These are phyloP conservation scores for Nemania sp. DNA, from an alignment of 2,329 filamentous ascomycete species.

Conservation along the genomic window DNA sequence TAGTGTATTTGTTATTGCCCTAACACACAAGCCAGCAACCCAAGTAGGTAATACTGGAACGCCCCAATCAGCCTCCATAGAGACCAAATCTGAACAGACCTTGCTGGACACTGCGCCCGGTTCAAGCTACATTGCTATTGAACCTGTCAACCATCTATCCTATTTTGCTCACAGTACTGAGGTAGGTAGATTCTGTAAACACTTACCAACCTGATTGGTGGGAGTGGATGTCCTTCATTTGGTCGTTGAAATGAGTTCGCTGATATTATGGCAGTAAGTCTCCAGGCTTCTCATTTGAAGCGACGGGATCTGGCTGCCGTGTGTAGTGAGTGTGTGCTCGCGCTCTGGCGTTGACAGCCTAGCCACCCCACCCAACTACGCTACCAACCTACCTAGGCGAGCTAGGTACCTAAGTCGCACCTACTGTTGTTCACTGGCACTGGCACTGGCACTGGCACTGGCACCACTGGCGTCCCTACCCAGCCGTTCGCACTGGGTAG, in stretches of 20 bases:
- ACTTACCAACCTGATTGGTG: neutral
- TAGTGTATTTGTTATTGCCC: too few relatives aligned
- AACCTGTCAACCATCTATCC: neutral
- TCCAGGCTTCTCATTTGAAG: neutral
- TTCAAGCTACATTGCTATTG: conserved; percentile 1
- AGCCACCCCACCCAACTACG: conserved; percentile 41
- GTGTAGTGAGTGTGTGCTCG: conserved; percentile 18
- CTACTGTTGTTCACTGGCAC: conserved; percentile 24
- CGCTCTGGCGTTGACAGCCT: conserved; percentile 27
- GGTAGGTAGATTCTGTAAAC: neutral
- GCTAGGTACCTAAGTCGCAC: too few relatives aligned
- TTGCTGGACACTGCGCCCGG: conserved; percentile 1
- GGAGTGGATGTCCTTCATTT: neutral
- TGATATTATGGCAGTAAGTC: conserved; percentile 6
- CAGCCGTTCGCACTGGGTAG: conserved; percentile 36
- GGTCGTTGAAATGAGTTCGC: neutral
- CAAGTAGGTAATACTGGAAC: neutral
- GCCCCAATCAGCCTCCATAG: neutral
- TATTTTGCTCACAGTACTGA: neutral
- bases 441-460: conserved; percentile 14
- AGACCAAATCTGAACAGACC: neutral
- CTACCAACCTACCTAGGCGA: conserved; percentile 17
- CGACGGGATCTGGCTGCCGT: neutral
- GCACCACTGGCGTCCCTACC: conserved; percentile 26
- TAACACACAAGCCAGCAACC: neutral